Evolutionary conservation across 2,329 filamentous ascomycete species (phyloP).

Genomic region (Purpureocillium lavendulum): DNA sequence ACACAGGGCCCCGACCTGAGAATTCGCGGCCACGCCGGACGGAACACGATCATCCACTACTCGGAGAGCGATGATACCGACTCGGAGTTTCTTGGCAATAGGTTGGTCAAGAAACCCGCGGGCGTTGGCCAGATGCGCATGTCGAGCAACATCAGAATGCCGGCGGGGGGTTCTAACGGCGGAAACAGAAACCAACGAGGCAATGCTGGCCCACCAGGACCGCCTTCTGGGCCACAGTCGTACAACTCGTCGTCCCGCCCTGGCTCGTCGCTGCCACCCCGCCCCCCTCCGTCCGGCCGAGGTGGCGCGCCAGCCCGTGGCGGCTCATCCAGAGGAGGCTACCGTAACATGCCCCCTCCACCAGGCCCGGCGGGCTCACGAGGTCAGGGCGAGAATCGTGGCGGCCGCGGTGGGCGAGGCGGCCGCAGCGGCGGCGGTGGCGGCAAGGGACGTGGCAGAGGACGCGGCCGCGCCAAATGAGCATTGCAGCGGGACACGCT

Average conservation of each 20-base stretch:
- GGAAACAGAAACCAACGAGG: neutral
- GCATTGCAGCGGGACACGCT: too few species aligned
- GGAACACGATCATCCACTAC: constrained; percentile 31
- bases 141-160: constrained; percentile 31
- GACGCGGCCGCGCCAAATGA: constrained; percentile 13
- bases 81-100: constrained; percentile 30
- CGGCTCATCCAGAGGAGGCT: constrained; percentile 2
- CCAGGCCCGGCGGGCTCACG: constrained; percentile 2
- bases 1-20: constrained; percentile 19
- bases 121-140: constrained; percentile 27
- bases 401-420: constrained; percentile 14
- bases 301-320: constrained; percentile 1
- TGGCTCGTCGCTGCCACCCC: constrained; percentile 18
- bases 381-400: constrained; percentile 7
- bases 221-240: constrained; percentile 29
- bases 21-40: constrained; percentile 23
- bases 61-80: constrained; percentile 41
- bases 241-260: constrained; percentile 9
- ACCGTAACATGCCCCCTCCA: constrained; percentile 20
- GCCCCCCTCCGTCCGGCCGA: constrained; percentile 16
- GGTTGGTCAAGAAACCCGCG: constrained; percentile 19
- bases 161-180: constrained; percentile 10
- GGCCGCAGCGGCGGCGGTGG: constrained; percentile 12
- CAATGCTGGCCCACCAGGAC: constrained; percentile 7
- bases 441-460: constrained; percentile 16